Evolutionary conservation across 1,284 basidiomycete species (phyloP).

Genomic region (Vanrija pseudolonga): DNA sequence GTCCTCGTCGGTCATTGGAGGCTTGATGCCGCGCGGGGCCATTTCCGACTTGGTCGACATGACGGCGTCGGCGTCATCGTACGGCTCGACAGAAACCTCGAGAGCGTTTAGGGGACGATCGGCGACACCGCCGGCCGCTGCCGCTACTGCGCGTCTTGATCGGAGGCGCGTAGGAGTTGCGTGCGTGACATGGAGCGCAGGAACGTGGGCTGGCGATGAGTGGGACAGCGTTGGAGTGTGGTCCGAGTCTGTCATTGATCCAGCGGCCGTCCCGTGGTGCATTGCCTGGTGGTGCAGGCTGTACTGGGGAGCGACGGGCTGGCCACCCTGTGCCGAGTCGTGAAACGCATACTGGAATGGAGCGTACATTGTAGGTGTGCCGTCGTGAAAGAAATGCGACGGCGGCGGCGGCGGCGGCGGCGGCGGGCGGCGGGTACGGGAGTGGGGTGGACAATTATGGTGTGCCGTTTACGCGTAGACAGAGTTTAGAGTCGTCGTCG

Average conservation of each 20-base stretch:
- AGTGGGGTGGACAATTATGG: too few species aligned
- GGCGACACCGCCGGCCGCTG: background rate
- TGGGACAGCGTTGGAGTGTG: background rate
- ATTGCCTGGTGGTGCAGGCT: background rate
- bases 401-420: too few species aligned
- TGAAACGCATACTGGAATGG: background rate
- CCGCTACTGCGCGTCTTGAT: background rate
- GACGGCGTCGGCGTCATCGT: slow-evolving; percentile 2
- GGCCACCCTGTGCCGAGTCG: background rate
- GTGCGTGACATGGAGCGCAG: slow-evolving; percentile 22
- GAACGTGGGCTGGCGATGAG: background rate
- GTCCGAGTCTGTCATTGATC: background rate
- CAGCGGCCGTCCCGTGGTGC: background rate
- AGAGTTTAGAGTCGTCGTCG: too few species aligned
- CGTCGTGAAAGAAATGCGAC: too few species aligned
- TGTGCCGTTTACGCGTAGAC: too few species aligned
- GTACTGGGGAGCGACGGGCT: background rate
- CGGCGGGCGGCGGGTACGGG: too few species aligned
- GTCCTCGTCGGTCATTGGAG: slow-evolving; percentile 15
- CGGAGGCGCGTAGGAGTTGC: slow-evolving; percentile 26
- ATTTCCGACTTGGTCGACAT: background rate
- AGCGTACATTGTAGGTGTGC: background rate
- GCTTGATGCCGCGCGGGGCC: background rate
- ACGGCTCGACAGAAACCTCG: slow-evolving; percentile 1
- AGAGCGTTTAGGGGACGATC: background rate